Percentiles rank a stretch among this genome's conserved stretches.
These are phyloP conservation scores for Pilaira anomala DNA, from an alignment of 192 early-diverging fungal genomes.

Conservation along the genomic window DNA sequence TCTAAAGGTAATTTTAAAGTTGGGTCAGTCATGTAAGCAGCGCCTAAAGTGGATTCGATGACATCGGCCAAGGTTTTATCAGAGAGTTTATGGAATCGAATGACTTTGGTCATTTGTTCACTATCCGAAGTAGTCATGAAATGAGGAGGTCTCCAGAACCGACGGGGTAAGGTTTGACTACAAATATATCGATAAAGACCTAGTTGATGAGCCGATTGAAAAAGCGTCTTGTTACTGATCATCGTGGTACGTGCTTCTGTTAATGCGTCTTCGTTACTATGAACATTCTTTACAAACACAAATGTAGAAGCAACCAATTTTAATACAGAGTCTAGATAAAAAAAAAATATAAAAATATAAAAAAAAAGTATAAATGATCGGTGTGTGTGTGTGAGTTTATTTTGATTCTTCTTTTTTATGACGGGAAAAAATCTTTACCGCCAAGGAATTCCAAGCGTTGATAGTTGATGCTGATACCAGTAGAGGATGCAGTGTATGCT, in stretches of 20 bases:
- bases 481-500: slow-evolving; percentile 73
- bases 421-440: no score
- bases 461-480: slow-evolving; percentile 68
- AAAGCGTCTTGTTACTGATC: slow-evolving; percentile 76
- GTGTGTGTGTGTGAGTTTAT: no score
- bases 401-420: background rate
- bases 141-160: slow-evolving; percentile 47
- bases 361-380: no score
- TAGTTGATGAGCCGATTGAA: slow-evolving; percentile 43
- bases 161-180: slow-evolving; percentile 58
- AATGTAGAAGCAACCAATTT: slow-evolving; percentile 71
- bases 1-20: slow-evolving; percentile 44
- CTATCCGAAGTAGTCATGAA: slow-evolving; percentile 32
- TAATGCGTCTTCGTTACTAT: slow-evolving; percentile 77
- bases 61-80: slow-evolving; percentile 85
- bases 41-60: slow-evolving; percentile 81
- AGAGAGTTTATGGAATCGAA: slow-evolving; percentile 49
- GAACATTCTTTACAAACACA: slow-evolving; percentile 73
- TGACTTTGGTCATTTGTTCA: slow-evolving; percentile 13
- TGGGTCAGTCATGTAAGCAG: slow-evolving; percentile 59
- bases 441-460: slow-evolving; percentile 88
- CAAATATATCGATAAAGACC: slow-evolving; percentile 59
- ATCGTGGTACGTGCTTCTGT: slow-evolving; percentile 61
- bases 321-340: slow-evolving; percentile 64
- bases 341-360: background rate